A percentile compares a stretch with the other conserved stretches of the same genome.
These are phyloP conservation scores for Pezicula radicicola DNA, from an alignment of 2,329 filamentous ascomycete genomes.

Conservation along the genomic window DNA sequence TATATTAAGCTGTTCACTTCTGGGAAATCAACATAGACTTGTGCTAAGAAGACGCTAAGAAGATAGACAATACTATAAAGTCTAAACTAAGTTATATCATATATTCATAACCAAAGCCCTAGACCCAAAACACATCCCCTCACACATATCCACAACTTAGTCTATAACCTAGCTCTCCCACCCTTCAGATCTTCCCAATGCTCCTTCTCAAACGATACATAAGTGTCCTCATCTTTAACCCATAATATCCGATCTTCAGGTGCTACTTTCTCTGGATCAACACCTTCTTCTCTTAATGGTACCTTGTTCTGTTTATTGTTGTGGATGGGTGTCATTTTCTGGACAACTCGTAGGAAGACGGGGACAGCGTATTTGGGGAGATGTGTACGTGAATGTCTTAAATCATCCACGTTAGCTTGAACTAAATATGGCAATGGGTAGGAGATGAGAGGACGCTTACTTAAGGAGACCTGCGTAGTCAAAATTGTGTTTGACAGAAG, in stretches of 20 bases:
- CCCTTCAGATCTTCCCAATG: constrained; percentile 54
- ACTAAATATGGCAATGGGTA: neutral
- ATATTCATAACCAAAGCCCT: too few species aligned
- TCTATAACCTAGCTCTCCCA: constrained; percentile 42
- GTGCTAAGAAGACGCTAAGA: too few species aligned
- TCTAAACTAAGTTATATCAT: too few species aligned
- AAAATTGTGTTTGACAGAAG: constrained; percentile 44
- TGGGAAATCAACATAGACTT: too few species aligned
- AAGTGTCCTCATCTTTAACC: constrained; percentile 56
- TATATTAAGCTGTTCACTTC: too few species aligned
- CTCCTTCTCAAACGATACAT: constrained; percentile 53
- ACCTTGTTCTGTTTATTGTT: constrained; percentile 83
- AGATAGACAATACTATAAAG: too few species aligned
- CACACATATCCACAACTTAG: too few species aligned
- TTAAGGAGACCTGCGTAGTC: constrained; percentile 58
- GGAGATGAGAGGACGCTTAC: constrained; percentile 25
- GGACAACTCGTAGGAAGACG: constrained; percentile 64
- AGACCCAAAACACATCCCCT: too few species aligned
- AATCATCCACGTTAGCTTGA: neutral
- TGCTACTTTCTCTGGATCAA: constrained; percentile 51
- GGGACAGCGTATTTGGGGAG: constrained; percentile 75
- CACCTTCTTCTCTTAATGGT: constrained; percentile 63
- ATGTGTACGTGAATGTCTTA: constrained; percentile 49
- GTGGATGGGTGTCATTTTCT: constrained; percentile 58
- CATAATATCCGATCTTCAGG: constrained; percentile 44